Percentiles rank a stretch among this genome's conserved stretches.
Evolutionary conservation across 495 filamentous ascomycete genomes (phyloP).

Genomic region (Talaromyces thailandensis): DNA sequence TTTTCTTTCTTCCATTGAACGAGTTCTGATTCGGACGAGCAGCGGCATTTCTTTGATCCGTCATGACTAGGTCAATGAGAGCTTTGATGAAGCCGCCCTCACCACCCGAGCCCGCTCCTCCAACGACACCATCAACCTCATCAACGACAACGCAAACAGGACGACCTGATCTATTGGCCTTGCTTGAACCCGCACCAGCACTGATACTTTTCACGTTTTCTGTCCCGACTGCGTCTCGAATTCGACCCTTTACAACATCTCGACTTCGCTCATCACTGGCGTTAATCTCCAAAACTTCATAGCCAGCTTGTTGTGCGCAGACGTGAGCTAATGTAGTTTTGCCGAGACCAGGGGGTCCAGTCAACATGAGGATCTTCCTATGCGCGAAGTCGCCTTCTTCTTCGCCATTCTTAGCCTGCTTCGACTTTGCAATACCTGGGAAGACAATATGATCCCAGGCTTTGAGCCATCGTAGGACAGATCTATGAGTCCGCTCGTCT

Average conservation of each 20-base stretch:
- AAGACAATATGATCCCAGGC: slow-evolving; percentile 90
- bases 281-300: slow-evolving; percentile 69
- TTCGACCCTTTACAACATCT: slow-evolving; percentile 81
- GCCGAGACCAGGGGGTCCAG: slow-evolving; percentile 84
- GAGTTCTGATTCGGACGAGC: slow-evolving; percentile 25
- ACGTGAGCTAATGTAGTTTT: slow-evolving; percentile 97
- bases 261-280: slow-evolving; percentile 44
- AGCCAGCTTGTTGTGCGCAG: slow-evolving; percentile 88
- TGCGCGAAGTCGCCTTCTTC: slow-evolving; percentile 58
- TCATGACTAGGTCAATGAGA: slow-evolving; percentile 74
- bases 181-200: slow-evolving; percentile 50
- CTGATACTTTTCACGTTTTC: slow-evolving; percentile 83
- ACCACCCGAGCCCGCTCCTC: slow-evolving; percentile 58
- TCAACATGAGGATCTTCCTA: slow-evolving; percentile 79
- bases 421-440: slow-evolving; percentile 55
- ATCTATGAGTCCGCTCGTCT: slow-evolving; percentile 87
- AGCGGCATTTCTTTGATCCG: slow-evolving; percentile 74
- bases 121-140: slow-evolving; percentile 89
- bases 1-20: slow-evolving; percentile 43
- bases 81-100: slow-evolving; percentile 93
- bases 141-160: slow-evolving; percentile 93
- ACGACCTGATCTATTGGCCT: slow-evolving; percentile 63
- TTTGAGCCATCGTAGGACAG: slow-evolving; percentile 89
- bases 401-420: slow-evolving; percentile 29
- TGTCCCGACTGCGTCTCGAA: slow-evolving; percentile 78